phyloP scores from a whole-genome alignment of 179 eudicot genomes.

The Nepenthes alata region DNA sequence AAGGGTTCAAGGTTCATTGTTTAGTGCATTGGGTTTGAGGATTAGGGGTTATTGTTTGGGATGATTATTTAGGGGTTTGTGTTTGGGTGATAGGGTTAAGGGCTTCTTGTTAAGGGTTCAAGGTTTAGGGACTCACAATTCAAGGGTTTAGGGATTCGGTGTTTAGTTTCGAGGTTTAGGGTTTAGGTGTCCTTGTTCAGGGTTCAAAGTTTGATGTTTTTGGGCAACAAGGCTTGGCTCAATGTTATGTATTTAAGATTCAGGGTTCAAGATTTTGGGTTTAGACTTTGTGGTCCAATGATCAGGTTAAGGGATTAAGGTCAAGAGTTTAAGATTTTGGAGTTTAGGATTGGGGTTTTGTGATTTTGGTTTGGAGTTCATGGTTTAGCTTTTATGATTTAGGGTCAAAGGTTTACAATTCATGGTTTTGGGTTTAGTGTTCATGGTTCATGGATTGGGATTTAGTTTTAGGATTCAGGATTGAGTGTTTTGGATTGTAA shows the following conservation, averaged over 20 bases:
- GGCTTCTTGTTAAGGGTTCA: no score
- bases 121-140: no score
- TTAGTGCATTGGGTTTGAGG: slow-evolving; percentile 7
- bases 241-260: no score
- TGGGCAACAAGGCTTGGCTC: no score
- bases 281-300: slow-evolving; percentile 4
- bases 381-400: slow-evolving; percentile 12
- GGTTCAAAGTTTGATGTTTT: no score
- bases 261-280: slow-evolving; percentile 11
- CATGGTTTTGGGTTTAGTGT: slow-evolving; percentile 17
- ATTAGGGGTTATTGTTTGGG: no score
- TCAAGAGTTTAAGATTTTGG: slow-evolving; percentile 6
- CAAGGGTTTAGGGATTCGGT: slow-evolving; percentile 9
- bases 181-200: neutral
- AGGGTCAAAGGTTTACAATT: slow-evolving; percentile 8
- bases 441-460: slow-evolving; percentile 17
- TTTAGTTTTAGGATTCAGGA: no score
- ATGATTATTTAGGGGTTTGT: no score
- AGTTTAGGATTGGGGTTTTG: slow-evolving; percentile 5
- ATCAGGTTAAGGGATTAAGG: slow-evolving; percentile 14
- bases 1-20: slow-evolving; percentile 10
- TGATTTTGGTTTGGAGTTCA: slow-evolving; percentile 9
- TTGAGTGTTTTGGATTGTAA: slow-evolving; percentile 16
- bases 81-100: no score
- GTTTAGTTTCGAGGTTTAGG: slow-evolving; percentile 8